Evolutionary conservation across 495 filamentous ascomycete genomes (phyloP), one percentile per base, ranked within the genome.

Genomic region (Stereocaulon alpinum): DNA sequence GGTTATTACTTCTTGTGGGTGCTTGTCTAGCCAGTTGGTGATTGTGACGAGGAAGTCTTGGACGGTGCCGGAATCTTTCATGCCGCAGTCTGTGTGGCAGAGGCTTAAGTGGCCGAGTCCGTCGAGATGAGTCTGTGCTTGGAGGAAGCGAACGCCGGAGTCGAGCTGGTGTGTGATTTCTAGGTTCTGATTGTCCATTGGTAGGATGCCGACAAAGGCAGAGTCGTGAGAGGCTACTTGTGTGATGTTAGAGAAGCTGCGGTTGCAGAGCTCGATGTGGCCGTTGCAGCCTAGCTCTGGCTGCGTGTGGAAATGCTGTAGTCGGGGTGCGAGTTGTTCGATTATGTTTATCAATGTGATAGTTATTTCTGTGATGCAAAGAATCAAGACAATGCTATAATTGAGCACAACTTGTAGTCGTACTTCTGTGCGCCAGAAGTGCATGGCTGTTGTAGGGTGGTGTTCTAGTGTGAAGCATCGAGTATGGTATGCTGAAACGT

Each of bases 151-250:
- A 57, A 89, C 76, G 10, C 86, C 86, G n/a, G 83, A 78, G 30
- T 82, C 77, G 6, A 89, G 75, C 34, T 86, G 83, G 0, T 74
- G 71, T 18, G 79, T 81, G 32, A 84, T 76, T 64, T 83, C 78
- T 69, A 80, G 77, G 66, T 78, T 84, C 63, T 88, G 86, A 64
- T 88, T 87, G 4, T 85, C 83, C 27, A 80, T 74, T 14, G 80
- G 70, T 17, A 80, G 74, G 55, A 79, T 75, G 34, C 77, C 76
- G 30, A 87, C 76, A 65, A 88, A 89, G 55, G 85, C 67, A 30
- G 77, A 79, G 68, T 88, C 80, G 69, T 90, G 86, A 24, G 85
- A 79, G 22, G 85, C 86, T 64, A 88, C 75, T 63, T 85, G 78
- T 1, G 84, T 84, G 60, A 89, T 73, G 55, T 84, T 81, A 68